These are phyloP conservation scores for Sugiyamaella neomexicana DNA, from an alignment of 1,139 yeast genomes.

Conservation along the genomic window DNA sequence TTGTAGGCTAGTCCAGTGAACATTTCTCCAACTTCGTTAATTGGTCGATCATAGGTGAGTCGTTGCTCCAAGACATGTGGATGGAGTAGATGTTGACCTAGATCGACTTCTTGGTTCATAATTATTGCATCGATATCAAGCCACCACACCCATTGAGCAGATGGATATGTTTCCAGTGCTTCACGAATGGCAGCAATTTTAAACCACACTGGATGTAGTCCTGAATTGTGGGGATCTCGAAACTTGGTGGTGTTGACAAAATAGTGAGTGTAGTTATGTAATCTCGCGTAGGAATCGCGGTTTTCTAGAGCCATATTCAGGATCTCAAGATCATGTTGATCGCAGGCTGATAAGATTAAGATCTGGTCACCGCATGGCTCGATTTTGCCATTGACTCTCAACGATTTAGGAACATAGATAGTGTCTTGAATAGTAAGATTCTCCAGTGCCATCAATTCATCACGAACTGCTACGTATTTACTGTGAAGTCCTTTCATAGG, in stretches of 20 bases:
- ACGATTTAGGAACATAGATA: constrained; percentile 12
- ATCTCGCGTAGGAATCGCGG: constrained; percentile 38
- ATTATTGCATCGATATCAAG: constrained; percentile 33
- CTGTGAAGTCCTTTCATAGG: constrained; percentile 2
- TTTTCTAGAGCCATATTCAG: constrained; percentile 35
- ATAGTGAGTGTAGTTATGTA: constrained; percentile 38
- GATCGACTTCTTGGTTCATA: constrained; percentile 24
- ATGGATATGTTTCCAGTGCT: constrained; percentile 33
- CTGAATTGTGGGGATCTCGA: constrained; percentile 8
- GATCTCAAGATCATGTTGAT: constrained; percentile 31
- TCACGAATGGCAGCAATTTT: constrained; percentile 36
- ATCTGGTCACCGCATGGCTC: constrained; percentile 33
- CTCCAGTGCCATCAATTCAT: constrained; percentile 10
- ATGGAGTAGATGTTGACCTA: constrained; percentile 33
- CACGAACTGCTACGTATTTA: constrained; percentile 6
- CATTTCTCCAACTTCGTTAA: constrained; percentile 26
- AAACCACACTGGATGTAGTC: constrained; percentile 35
- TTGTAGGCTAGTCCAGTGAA: constrained; percentile 30
- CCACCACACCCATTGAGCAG: constrained; percentile 42
- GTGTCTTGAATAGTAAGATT: constrained; percentile 8
- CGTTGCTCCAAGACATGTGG: constrained; percentile 32
- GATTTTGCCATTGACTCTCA: constrained; percentile 21
- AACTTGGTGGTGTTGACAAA: constrained; percentile 34
- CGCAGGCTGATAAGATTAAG: constrained; percentile 37
- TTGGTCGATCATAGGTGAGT: constrained; percentile 32